Conservation (phyloP, 371 early-diverging fungal genomes). For the Nematocida sp. region DNA sequence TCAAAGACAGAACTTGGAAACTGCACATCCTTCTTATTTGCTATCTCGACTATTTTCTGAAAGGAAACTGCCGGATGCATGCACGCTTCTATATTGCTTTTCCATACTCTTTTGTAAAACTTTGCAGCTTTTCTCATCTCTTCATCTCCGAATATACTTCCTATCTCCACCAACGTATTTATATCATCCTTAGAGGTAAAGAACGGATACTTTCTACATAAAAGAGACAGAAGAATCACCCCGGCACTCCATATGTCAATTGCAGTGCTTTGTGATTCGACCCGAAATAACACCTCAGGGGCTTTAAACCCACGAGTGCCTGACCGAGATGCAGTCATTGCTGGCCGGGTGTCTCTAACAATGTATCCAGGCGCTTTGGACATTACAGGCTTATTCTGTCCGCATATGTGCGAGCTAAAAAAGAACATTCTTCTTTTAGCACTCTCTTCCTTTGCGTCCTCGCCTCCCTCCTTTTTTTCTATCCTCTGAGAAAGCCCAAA, state of each 20-base stretch:
- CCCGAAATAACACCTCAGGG: slow-evolving; percentile 87
- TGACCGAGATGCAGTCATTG: slow-evolving; percentile 81
- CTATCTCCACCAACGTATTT: slow-evolving; percentile 84
- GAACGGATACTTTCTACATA: slow-evolving; percentile 84
- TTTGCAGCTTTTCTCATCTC: slow-evolving; percentile 74
- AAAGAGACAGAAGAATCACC: slow-evolving; percentile 78
- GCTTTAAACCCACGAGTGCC: slow-evolving; percentile 95
- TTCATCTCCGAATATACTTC: slow-evolving; percentile 77
- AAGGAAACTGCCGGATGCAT: slow-evolving; percentile 68
- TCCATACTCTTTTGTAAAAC: slow-evolving; percentile 69
- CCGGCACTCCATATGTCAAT: slow-evolving; percentile 93
- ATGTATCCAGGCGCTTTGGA: slow-evolving; percentile 69
- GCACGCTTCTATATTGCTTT: slow-evolving; percentile 69
- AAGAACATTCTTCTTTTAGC: slow-evolving; percentile 46
- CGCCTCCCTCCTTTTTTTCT: slow-evolving; percentile 46
- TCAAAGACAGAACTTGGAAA: slow-evolving; percentile 61
- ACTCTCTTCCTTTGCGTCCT: slow-evolving; percentile 2
- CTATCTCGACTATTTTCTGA: slow-evolving; percentile 59
- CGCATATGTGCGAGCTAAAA: background rate
- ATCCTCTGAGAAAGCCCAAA: slow-evolving; percentile 89
- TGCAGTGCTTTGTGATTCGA: slow-evolving; percentile 77
- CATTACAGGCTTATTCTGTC: background rate
- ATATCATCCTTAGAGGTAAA: slow-evolving; percentile 81
- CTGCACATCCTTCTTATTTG: slow-evolving; percentile 45
- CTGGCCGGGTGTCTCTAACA: slow-evolving; percentile 72